Evolutionary conservation across 148 eudicot species (phyloP).

Genomic region (Silene latifolia): DNA sequence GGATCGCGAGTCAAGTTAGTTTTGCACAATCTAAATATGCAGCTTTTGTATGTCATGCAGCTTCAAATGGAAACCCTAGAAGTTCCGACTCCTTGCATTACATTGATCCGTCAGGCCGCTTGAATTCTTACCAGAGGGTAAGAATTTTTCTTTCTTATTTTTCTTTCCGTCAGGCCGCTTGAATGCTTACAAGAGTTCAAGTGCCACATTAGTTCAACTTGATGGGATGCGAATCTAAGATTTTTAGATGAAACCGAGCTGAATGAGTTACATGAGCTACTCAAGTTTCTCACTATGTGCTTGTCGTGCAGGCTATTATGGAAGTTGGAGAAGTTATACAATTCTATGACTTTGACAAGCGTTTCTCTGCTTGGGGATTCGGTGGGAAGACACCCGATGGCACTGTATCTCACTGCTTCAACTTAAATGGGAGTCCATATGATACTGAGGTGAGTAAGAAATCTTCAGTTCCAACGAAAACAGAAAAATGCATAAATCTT

Average conservation of each 20-base stretch:
- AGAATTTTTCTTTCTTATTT: conserved; percentile 11
- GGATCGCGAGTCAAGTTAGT: neutral
- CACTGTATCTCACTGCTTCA: conserved; percentile 74
- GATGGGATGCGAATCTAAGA: no score
- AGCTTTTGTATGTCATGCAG: conserved; percentile 34
- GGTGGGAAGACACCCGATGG: conserved; percentile 54
- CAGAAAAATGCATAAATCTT: neutral
- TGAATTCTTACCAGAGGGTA: conserved; percentile 92
- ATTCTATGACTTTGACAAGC: conserved; percentile 81
- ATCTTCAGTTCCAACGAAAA: no score
- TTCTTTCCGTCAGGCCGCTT: conserved; percentile 71
- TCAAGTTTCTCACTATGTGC: neutral
- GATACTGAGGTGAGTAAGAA: conserved; percentile 27
- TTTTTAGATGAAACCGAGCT: neutral
- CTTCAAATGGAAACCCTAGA: conserved; percentile 81
- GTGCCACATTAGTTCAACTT: no score
- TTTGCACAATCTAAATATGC: neutral
- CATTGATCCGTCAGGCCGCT: conserved; percentile 73
- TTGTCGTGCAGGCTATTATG: conserved; percentile 65
- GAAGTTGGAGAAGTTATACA: conserved; percentile 85
- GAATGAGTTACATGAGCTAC: neutral
- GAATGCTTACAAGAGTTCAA: conserved; percentile 61
- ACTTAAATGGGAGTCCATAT: conserved; percentile 51
- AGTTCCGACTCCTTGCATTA: conserved; percentile 68
- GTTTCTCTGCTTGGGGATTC: conserved; percentile 93